phyloP scores from a whole-genome alignment of 1,139 yeast species.

The Yamadazyma pseudoaaseri region DNA sequence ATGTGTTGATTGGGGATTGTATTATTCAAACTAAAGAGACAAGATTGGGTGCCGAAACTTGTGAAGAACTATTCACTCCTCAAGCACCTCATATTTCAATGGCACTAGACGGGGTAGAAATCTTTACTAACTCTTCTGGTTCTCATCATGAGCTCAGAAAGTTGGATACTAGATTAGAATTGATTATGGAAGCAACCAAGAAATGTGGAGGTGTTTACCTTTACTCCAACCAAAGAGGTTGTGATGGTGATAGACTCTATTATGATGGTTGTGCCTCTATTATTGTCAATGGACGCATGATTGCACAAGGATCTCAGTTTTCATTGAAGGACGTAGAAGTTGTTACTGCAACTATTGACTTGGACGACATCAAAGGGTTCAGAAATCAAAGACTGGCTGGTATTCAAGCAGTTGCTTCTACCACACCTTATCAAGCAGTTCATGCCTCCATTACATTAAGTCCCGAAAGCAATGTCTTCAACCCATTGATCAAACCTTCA shows the following conservation, averaged over 20 bases:
- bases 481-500: constrained; percentile 67
- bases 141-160: constrained; percentile 95
- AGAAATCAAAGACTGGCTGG: constrained; percentile 78
- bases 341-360: constrained; percentile 86
- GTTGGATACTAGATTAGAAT: constrained; percentile 74
- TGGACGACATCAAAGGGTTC: constrained; percentile 86
- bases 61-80: constrained; percentile 97
- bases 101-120: constrained; percentile 95
- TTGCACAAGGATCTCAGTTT: constrained; percentile 93
- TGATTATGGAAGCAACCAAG: constrained; percentile 88
- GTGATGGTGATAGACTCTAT: constrained; percentile 96
- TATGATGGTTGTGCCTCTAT: constrained; percentile 97
- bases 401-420: constrained; percentile 61
- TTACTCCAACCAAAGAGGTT: constrained; percentile 93
- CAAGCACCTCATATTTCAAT: constrained; percentile 90
- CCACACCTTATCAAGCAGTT: constrained; percentile 58
- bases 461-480: constrained; percentile 55
- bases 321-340: constrained; percentile 90
- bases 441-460: constrained; percentile 62
- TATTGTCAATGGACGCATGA: constrained; percentile 84
- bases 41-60: constrained; percentile 90
- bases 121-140: constrained; percentile 92
- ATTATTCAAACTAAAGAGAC: constrained; percentile 81
- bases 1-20: constrained; percentile 87
- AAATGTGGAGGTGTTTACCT: constrained; percentile 96